Conservation (phyloP, 2,329 filamentous ascomycete species). For the Magnaporthales sp. region DNA sequence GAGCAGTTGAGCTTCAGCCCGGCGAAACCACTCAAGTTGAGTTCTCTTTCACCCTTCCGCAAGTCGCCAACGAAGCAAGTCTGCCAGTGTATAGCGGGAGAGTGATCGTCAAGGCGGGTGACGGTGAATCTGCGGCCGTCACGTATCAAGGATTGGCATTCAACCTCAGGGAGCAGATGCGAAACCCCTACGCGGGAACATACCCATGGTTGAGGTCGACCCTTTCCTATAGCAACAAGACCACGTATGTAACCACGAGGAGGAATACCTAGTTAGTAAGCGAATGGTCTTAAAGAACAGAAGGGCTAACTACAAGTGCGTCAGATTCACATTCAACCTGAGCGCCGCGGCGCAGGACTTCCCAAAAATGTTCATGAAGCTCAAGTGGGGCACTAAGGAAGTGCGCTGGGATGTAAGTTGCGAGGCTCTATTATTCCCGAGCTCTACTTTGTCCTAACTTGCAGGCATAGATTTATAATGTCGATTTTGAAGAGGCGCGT, state of each 20-base stretch:
- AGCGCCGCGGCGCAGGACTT: constrained; percentile 6
- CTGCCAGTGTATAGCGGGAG: constrained; percentile 25
- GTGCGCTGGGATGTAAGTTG: constrained; percentile 19
- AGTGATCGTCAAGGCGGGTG: constrained; percentile 19
- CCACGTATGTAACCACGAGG: neutral
- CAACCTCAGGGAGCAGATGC: constrained; percentile 16
- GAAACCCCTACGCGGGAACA: constrained; percentile 9
- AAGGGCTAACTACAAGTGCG: neutral
- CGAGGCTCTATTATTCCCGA: neutral
- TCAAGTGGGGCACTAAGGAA: constrained; percentile 16
- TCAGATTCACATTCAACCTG: constrained; percentile 15
- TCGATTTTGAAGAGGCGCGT: constrained; percentile 12
- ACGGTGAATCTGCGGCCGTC: constrained; percentile 22
- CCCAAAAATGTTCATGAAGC: neutral
- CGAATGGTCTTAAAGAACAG: neutral
- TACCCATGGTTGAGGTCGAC: constrained; percentile 12
- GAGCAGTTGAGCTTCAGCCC: constrained; percentile 14
- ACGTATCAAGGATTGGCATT: constrained; percentile 17
- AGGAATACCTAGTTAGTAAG: neutral
- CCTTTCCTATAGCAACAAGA: constrained; percentile 3
- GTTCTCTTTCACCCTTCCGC: constrained; percentile 13
- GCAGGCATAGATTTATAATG: constrained; percentile 8
- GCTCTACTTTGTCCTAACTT: neutral
- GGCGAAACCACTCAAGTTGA: constrained; percentile 15
- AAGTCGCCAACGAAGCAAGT: constrained; percentile 10